A percentile compares a stretch with the other conserved stretches of the same genome.
Conservation (phyloP, 139 green algal genomes). For the Tetraselmis striata region DNA sequence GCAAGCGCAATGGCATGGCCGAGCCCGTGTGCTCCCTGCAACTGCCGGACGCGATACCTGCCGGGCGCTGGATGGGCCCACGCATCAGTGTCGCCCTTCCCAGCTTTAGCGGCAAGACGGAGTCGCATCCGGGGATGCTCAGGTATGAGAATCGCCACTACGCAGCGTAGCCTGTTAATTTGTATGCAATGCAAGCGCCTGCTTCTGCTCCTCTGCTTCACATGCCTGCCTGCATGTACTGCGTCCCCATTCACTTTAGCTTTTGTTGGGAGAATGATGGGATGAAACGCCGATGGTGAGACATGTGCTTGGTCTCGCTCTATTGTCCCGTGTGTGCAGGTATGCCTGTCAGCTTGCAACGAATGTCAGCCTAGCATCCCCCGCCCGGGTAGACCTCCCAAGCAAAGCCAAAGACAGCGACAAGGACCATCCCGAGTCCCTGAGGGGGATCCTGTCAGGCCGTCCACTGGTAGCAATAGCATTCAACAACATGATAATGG, state of each 20-base stretch:
- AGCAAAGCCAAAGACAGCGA: not conserved
- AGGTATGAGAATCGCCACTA: no score
- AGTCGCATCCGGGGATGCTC: not conserved
- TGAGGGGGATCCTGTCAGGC: not conserved
- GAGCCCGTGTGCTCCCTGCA: conserved; percentile 46
- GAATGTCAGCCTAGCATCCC: not conserved
- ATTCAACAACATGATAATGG: not conserved
- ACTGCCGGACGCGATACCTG: conserved; percentile 27
- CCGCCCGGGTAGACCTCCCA: not conserved
- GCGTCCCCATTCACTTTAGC: no score
- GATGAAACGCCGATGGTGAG: no score
- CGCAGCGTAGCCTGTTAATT: no score
- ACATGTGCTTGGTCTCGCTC: no score
- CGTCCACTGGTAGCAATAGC: not conserved
- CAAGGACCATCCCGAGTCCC: not conserved
- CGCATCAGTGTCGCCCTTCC: conserved; percentile 54
- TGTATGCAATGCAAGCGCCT: no score
- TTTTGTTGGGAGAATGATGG: no score
- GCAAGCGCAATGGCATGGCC: conserved; percentile 11
- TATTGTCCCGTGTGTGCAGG: no score
- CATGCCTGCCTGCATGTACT: no score
- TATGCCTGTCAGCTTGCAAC: not conserved
- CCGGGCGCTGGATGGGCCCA: conserved; percentile 17
- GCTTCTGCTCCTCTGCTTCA: no score
- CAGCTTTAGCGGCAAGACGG: conserved; percentile 55